Conservation (phyloP, 2,329 filamentous ascomycete species). For the Coniochaeta pulveracea region DNA sequence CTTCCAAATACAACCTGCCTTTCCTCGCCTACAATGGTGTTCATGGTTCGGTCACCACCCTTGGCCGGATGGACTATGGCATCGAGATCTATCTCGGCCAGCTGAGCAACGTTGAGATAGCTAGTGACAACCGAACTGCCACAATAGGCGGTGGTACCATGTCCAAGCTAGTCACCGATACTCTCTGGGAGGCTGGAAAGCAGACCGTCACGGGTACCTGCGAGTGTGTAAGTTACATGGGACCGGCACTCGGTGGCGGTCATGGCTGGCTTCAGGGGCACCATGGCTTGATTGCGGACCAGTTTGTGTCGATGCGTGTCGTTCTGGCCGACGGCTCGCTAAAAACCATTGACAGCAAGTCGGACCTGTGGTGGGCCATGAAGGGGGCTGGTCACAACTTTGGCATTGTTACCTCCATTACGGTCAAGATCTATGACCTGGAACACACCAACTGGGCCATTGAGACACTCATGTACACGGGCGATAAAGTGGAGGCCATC, state of each 20-base stretch:
- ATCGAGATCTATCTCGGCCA: conserved; percentile 36
- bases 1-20: conserved; percentile 31
- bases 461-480: conserved; percentile 27
- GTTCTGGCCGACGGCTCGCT: conserved; percentile 36
- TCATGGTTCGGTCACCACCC: conserved; percentile 37
- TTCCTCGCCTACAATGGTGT: conserved; percentile 41
- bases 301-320: conserved; percentile 37
- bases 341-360: conserved; percentile 21
- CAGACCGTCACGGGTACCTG: conserved; percentile 40
- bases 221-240: conserved; percentile 30
- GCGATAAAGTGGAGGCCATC: conserved; percentile 31
- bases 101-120: conserved; percentile 28
- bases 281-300: conserved; percentile 40
- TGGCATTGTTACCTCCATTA: conserved; percentile 38
- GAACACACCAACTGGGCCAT: conserved; percentile 23
- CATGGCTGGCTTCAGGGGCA: conserved; percentile 42
- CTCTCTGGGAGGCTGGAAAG: conserved; percentile 37
- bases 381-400: conserved; percentile 48
- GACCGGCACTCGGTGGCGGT: conserved; percentile 43
- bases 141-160: conserved; percentile 34
- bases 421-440: conserved; percentile 32
- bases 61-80: conserved; percentile 35
- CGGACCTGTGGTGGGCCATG: conserved; percentile 45
- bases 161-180: conserved; percentile 32
- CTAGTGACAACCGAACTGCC: conserved; percentile 30